Evolutionary conservation across 139 green algal species (phyloP).

Genomic region (Marvania coccoides): DNA sequence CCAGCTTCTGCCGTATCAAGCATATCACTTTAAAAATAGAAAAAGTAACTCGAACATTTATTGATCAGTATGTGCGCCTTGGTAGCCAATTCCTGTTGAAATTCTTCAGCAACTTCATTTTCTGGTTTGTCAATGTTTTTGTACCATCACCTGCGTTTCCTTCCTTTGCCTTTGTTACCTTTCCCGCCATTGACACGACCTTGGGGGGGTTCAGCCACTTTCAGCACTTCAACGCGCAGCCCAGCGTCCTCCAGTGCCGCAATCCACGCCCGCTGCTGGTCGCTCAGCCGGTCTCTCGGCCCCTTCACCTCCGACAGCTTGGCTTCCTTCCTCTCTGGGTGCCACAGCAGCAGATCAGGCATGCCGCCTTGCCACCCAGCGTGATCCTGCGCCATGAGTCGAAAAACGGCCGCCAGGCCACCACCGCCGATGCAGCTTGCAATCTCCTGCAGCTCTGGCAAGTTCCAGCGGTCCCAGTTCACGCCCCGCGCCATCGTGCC

Average conservation of each 20-base stretch:
- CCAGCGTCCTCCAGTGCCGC: constrained; percentile 39
- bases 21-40: background rate
- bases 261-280: constrained; percentile 76
- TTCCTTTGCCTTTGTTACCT: background rate
- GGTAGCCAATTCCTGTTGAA: background rate
- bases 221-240: constrained; percentile 45
- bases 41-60: background rate
- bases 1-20: background rate
- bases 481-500: constrained; percentile 52
- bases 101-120: background rate
- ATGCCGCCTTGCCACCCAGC: constrained; percentile 57
- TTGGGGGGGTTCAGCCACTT: constrained; percentile 37
- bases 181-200: too few species aligned
- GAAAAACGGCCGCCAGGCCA: constrained; percentile 60
- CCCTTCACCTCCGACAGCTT: constrained; percentile 63
- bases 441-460: constrained; percentile 61
- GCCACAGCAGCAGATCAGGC: constrained; percentile 86
- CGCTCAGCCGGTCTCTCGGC: constrained; percentile 65
- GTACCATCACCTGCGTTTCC: too few species aligned
- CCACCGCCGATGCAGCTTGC: constrained; percentile 57
- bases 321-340: constrained; percentile 9
- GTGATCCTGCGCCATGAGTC: constrained; percentile 69
- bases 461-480: constrained; percentile 56
- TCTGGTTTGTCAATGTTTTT: constrained; percentile 2
- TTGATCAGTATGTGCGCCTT: background rate